Conservation (phyloP, 805 yeast genomes). For the Yarrowia sp. region DNA sequence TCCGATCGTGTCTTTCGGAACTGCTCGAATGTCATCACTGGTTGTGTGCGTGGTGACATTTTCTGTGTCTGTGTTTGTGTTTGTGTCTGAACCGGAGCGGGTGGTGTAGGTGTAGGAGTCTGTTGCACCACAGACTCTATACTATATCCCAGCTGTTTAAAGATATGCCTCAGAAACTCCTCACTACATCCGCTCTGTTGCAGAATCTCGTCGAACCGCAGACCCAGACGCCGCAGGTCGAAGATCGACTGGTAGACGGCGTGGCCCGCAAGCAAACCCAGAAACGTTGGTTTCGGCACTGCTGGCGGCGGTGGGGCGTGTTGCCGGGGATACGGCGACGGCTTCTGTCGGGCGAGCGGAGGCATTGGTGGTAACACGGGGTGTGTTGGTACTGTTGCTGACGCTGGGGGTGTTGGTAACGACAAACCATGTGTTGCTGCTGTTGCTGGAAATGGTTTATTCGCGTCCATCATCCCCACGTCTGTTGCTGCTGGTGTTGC, state of each 20-base stretch:
- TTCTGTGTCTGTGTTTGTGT: neutral
- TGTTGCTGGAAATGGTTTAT: neutral
- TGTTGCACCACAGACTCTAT: neutral
- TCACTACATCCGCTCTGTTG: slow-evolving; percentile 7
- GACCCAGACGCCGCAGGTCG: slow-evolving; percentile 12
- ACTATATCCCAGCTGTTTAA: slow-evolving; percentile 1
- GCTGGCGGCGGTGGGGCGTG: slow-evolving; percentile 5
- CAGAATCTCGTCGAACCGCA: slow-evolving; percentile 18
- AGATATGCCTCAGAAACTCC: neutral
- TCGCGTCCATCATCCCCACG: neutral
- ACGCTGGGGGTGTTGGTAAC: neutral
- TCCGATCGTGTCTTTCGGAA: neutral
- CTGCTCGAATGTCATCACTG: neutral
- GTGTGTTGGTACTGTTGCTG: neutral
- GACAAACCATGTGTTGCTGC: neutral
- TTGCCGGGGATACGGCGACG: slow-evolving; percentile 13
- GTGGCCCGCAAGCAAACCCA: neutral
- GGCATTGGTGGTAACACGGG: neutral
- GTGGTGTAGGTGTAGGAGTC: neutral
- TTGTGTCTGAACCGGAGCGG: neutral
- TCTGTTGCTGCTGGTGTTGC: neutral
- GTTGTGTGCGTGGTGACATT: neutral
- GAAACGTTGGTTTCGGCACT: neutral
- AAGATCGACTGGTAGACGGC: slow-evolving; percentile 15
- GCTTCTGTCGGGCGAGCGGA: neutral